Evolutionary conservation across 2,329 filamentous ascomycete species (phyloP), one percentile per base, ranked within the genome.

Genomic region (Talaromyces islandicus): DNA sequence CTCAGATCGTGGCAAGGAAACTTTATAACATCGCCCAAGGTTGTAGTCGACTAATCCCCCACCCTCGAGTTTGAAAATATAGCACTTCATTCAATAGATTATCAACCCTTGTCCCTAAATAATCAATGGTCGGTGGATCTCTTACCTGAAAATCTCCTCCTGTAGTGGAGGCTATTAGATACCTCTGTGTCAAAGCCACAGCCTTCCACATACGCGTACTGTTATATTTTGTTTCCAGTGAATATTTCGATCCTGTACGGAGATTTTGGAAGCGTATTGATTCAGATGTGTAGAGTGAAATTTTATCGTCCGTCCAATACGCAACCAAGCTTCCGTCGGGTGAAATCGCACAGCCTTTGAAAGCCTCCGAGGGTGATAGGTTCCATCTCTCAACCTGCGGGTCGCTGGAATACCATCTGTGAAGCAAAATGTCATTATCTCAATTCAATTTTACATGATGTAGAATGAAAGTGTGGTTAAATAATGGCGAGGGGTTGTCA

Each of bases 301-400:
- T 68, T 38, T 67, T 68, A 43, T 35, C 57, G 32, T 71, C 68
- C 2, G 64, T 71, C 67, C 70, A 72, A 54, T 70, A 72, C 1
- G 65, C 70, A 35, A 71, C 60, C 5, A 66, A 59, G 24, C 61
- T 64, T 12, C 65, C 69, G 41, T 66, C 64, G 2, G 68, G 69
- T 2, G 70, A 69, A 29, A 71, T 69, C 9, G 61, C 65, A 27
- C 68, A 70, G 21, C 67, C 68, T 55, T 71, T 71, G 60, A 68
- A 68, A 14, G 62, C 64, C 17, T 66, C 60, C 30, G 58, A 55
- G 46, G 54, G 32, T 21, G 58, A 62, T 32, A 66, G 43, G 24
- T 59, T 57, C 64, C 63, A 67, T 21, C 50, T 56, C n/a, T 63
- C 53, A n/a, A 66, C 62, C 62, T 64, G 62, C 62, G 58, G 60